phyloP scores from a whole-genome alignment of 1,284 basidiomycete genomes.

The Uromyces viciae-fabae region DNA sequence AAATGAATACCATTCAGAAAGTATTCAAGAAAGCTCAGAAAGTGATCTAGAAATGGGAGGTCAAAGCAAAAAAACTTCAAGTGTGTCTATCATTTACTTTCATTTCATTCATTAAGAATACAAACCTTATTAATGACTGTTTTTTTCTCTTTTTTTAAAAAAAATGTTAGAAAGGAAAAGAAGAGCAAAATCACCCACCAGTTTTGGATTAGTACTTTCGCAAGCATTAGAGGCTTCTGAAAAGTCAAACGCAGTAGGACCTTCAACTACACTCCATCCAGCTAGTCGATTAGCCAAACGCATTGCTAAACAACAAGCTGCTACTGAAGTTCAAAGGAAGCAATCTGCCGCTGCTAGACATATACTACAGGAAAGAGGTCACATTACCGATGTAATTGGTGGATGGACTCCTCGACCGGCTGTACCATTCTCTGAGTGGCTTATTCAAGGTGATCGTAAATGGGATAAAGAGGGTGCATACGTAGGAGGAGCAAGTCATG shows the following conservation, averaged over 20 bases:
- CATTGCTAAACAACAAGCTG: conserved; percentile 35
- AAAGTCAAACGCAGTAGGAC: conserved; percentile 21
- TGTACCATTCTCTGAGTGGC: conserved; percentile 52
- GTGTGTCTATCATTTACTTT: background rate
- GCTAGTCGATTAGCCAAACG: conserved; percentile 18
- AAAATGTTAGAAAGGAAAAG: conserved; percentile 29
- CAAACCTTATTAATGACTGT: background rate
- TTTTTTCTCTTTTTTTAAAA: background rate
- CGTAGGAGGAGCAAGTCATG: conserved; percentile 50
- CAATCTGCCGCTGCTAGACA: conserved; percentile 48
- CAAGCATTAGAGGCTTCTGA: conserved; percentile 32
- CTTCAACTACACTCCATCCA: conserved; percentile 29
- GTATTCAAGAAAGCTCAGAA: no score
- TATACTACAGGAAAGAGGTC: conserved; percentile 50
- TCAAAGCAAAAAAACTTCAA: conserved; percentile 28
- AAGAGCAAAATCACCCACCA: conserved; percentile 41
- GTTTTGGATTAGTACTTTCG: conserved; percentile 33
- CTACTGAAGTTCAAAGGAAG: conserved; percentile 12
- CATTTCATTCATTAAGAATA: background rate
- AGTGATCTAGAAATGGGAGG: no score
- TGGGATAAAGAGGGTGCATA: background rate
- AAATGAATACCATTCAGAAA: background rate
- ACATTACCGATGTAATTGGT: conserved; percentile 52
- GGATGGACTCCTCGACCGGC: conserved; percentile 52
- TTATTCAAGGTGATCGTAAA: conserved; percentile 37